Evolutionary conservation across 129 eudicot genomes (phyloP).

Genomic region (Helichrysum umbraculigerum): DNA sequence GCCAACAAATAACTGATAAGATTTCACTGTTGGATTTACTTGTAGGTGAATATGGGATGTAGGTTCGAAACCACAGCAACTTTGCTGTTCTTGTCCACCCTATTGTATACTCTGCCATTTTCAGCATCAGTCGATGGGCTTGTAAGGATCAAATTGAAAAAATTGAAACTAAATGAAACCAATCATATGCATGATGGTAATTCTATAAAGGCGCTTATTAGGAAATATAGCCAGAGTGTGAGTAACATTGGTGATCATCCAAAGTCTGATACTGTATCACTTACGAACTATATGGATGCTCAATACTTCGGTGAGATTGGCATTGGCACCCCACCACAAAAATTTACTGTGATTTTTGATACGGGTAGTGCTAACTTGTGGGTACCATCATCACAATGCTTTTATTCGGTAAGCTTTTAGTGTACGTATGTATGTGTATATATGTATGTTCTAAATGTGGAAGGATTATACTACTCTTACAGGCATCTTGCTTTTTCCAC

Average conservation of each 20-base stretch:
- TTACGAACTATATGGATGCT: conserved; percentile 45
- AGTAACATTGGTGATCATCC: conserved; percentile 27
- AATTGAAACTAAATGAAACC: conserved; percentile 38
- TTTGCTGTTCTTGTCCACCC: conserved; percentile 29
- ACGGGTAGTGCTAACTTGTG: conserved; percentile 51
- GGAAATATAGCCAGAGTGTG: conserved; percentile 20
- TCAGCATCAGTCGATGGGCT: conserved; percentile 40
- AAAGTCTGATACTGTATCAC: conserved; percentile 41
- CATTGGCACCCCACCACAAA: conserved; percentile 60
- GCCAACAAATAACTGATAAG: background rate
- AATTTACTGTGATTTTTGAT: conserved; percentile 56
- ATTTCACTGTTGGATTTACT: background rate
- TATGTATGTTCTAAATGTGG: background rate
- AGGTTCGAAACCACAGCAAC: conserved; percentile 18
- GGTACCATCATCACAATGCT: conserved; percentile 49
- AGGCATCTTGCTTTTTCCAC: conserved; percentile 54
- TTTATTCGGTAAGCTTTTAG: conserved; percentile 46
- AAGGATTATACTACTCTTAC: conserved; percentile 18
- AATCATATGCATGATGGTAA: conserved; percentile 26
- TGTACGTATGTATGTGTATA: background rate
- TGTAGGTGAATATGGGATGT: conserved; percentile 34
- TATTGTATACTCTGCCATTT: conserved; percentile 26
- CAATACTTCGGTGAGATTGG: conserved; percentile 31
- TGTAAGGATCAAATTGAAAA: conserved; percentile 51
- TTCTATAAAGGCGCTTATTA: conserved; percentile 27